Conservation (phyloP, 169 alveolate species). For the Fabrea salina region DNA sequence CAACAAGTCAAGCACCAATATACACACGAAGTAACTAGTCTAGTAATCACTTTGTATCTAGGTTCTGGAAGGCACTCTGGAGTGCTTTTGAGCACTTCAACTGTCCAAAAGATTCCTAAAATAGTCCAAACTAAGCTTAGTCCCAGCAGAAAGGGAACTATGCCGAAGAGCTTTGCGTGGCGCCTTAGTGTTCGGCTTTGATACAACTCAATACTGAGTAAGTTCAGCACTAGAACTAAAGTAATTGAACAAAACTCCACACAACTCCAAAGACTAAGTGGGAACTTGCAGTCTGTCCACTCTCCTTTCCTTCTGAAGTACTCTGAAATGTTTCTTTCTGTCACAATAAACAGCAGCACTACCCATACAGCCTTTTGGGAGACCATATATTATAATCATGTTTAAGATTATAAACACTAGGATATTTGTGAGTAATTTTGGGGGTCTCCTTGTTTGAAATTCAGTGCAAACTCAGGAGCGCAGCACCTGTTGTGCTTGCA, state of each 20-base stretch:
- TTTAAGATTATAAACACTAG: no score
- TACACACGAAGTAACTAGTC: background rate
- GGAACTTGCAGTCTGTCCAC: background rate
- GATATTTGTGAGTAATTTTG: no score
- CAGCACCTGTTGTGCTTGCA: constrained; percentile 28
- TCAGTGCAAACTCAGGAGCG: background rate
- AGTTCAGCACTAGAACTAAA: background rate
- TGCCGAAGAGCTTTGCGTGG: background rate
- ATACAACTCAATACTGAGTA: background rate
- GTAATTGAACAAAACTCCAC: background rate
- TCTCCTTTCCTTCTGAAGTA: no score
- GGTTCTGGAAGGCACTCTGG: background rate
- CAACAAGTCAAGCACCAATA: constrained; percentile 9
- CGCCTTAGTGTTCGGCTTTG: background rate
- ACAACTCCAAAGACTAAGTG: background rate
- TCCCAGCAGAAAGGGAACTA: background rate
- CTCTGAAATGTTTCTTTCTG: no score
- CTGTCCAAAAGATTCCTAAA: background rate
- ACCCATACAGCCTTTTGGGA: no score
- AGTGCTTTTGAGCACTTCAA: background rate
- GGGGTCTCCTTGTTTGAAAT: background rate
- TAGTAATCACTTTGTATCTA: background rate
- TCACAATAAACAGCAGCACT: no score
- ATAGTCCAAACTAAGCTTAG: background rate
- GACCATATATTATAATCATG: no score